Evolutionary conservation across 2,329 filamentous ascomycete genomes (phyloP).

Genomic region (Trichoderma sp.): DNA sequence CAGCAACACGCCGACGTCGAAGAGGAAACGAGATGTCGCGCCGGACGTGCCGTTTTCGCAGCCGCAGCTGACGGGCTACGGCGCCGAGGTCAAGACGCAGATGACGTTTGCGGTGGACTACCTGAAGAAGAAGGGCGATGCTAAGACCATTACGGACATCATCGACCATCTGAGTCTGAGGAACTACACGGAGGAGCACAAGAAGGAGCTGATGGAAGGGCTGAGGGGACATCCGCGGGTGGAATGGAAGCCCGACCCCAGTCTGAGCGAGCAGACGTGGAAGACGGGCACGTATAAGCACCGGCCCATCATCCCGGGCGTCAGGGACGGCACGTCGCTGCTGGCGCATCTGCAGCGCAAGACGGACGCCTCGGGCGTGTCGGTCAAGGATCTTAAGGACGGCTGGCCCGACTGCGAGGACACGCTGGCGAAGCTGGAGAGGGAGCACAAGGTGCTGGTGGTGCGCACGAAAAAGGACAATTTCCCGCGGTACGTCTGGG

Average conservation of each 20-base stretch:
- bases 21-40: slow-evolving; percentile 60
- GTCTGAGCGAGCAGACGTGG: slow-evolving; percentile 69
- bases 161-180: slow-evolving; percentile 78
- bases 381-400: slow-evolving; percentile 90
- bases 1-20: slow-evolving; percentile 65
- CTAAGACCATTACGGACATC: slow-evolving; percentile 75
- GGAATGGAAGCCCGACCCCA: slow-evolving; percentile 58
- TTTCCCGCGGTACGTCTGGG: slow-evolving; percentile 83
- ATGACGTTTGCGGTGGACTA: slow-evolving; percentile 86
- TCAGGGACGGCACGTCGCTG: slow-evolving; percentile 76
- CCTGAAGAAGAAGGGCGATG: slow-evolving; percentile 70
- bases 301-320: slow-evolving; percentile 77
- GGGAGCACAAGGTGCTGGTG: slow-evolving; percentile 78
- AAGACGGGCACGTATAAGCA: slow-evolving; percentile 77
- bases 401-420: slow-evolving; percentile 88
- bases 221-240: slow-evolving; percentile 67
- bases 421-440: slow-evolving; percentile 77
- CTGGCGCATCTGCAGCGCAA: slow-evolving; percentile 81
- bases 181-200: slow-evolving; percentile 62
- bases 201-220: slow-evolving; percentile 67
- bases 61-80: slow-evolving; percentile 74
- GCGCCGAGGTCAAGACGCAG: slow-evolving; percentile 81
- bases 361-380: slow-evolving; percentile 77
- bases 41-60: slow-evolving; percentile 70
- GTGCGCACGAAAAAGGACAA: slow-evolving; percentile 92